Evolutionary conservation across 1,284 basidiomycete genomes (phyloP).

Genomic region (Leccinum griseonigrum): DNA sequence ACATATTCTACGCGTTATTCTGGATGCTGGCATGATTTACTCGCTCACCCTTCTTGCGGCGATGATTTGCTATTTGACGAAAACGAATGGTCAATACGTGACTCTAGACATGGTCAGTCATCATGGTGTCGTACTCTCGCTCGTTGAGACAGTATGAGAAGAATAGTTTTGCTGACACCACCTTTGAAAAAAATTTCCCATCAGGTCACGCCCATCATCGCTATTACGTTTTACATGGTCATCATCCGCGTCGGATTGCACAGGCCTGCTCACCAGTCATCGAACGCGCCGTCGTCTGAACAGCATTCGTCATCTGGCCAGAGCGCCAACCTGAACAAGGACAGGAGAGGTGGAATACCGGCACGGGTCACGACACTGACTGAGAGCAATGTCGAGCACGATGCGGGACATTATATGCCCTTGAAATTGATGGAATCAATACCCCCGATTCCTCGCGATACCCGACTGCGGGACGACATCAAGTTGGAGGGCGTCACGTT

Average conservation of each 20-base stretch:
- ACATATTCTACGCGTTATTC: neutral
- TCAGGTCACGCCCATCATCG: neutral
- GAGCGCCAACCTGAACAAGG: neutral
- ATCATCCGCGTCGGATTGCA: neutral
- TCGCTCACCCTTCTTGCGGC: neutral
- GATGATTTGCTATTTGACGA: neutral
- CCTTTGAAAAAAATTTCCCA: neutral
- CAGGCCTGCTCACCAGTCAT: neutral
- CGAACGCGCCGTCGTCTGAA: neutral
- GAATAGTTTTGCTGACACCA: neutral
- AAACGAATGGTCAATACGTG: conserved; percentile 1
- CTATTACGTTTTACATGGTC: neutral
- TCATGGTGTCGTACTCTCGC: neutral
- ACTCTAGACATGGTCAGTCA: conserved; percentile 1
- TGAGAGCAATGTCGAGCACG: neutral
- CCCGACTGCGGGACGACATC: neutral
- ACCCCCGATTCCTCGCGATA: neutral
- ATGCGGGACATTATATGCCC: neutral
- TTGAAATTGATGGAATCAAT: neutral
- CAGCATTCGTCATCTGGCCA: neutral
- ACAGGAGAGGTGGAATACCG: neutral
- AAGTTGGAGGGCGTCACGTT: neutral
- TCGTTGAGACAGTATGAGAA: neutral
- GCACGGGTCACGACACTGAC: neutral
- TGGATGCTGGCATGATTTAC: conserved; percentile 2